These are phyloP conservation scores for Neurospora crassa DNA, from an alignment of 2,329 filamentous ascomycete species.

Conservation along the genomic window DNA sequence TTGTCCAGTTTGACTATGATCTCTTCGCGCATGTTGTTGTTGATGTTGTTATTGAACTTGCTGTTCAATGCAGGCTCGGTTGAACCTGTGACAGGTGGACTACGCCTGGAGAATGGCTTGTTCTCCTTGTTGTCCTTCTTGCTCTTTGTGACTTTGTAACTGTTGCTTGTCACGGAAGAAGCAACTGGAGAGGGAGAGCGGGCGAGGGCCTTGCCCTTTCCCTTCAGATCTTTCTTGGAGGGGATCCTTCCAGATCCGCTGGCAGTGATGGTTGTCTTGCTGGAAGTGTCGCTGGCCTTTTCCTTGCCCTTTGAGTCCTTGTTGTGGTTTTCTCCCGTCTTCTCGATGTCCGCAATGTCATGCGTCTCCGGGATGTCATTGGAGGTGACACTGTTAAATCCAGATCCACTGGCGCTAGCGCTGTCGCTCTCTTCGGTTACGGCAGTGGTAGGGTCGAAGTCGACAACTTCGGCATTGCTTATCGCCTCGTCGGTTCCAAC, in stretches of 20 bases:
- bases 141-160: neutral
- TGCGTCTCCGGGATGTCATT: neutral
- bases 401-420: neutral
- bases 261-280: neutral
- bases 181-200: neutral
- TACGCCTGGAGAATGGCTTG: neutral
- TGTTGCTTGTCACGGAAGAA: neutral
- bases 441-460: neutral
- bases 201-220: neutral
- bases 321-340: neutral
- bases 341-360: neutral
- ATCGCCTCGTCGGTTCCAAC: neutral
- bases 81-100: neutral
- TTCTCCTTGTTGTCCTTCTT: neutral
- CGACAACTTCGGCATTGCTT: neutral
- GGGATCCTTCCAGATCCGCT: neutral
- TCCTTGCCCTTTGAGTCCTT: too few relatives aligned
- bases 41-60: neutral
- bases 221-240: neutral
- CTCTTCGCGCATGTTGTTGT: neutral
- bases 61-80: neutral
- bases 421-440: neutral
- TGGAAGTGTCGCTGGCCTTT: neutral
- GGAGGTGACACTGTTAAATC: neutral
- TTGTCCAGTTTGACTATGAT: neutral